A percentile compares a stretch with the other conserved stretches of the same genome.
These are phyloP conservation scores for Nissolia schottii DNA, from an alignment of 306 rosid genomes.

Conservation along the genomic window DNA sequence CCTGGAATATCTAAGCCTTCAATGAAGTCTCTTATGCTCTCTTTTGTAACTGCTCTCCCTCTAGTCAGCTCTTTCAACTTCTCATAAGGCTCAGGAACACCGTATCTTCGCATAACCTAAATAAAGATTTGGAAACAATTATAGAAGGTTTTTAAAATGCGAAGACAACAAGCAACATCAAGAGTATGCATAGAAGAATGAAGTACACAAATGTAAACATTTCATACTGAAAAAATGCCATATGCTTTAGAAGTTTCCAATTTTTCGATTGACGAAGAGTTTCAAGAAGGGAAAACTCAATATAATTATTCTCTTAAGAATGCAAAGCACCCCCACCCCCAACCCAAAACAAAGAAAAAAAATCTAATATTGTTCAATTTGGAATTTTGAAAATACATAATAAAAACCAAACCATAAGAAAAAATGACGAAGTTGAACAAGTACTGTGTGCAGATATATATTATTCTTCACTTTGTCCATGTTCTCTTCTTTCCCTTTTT, in stretches of 20 bases:
- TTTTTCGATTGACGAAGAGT: background rate
- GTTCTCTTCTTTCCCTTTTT: background rate
- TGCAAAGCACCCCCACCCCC: no score
- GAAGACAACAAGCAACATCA: background rate
- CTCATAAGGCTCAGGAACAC: slow-evolving; percentile 93
- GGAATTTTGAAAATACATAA: background rate
- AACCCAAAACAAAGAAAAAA: no score
- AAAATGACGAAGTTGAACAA: background rate
- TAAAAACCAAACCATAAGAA: background rate
- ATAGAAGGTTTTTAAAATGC: background rate
- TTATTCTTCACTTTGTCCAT: background rate
- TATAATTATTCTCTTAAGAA: background rate
- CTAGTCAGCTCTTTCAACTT: slow-evolving; percentile 83
- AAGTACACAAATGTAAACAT: background rate
- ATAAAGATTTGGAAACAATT: slow-evolving; percentile 4
- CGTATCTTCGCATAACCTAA: slow-evolving; percentile 91
- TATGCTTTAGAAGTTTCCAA: background rate
- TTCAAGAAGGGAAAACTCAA: background rate
- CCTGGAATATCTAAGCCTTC: slow-evolving; percentile 68
- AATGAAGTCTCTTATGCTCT: slow-evolving; percentile 69
- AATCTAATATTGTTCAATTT: background rate
- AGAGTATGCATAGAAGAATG: background rate
- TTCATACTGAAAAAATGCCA: background rate
- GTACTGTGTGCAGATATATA: background rate
- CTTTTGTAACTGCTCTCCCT: slow-evolving; percentile 75